Evolutionary conservation across 108 stramenopile species (phyloP).

Genomic region (Schizochytrium sp.): DNA sequence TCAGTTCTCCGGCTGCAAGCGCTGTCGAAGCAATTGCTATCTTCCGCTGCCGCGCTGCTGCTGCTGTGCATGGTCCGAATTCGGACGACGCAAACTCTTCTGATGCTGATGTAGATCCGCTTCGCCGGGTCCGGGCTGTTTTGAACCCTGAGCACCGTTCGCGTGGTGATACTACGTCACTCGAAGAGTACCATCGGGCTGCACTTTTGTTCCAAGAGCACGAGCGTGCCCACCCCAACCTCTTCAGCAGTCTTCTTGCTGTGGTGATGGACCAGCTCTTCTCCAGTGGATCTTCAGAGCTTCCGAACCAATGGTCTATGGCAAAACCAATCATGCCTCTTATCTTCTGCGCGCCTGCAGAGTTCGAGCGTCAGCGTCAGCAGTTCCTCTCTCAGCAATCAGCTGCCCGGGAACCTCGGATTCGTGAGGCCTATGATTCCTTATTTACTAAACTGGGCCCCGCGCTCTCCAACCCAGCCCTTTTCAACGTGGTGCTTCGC

Average conservation of each 20-base stretch:
- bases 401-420: constrained; percentile 28
- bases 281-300: background rate
- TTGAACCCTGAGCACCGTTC: constrained; percentile 57
- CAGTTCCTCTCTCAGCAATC: constrained; percentile 11
- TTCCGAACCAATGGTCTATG: constrained; percentile 50
- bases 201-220: constrained; percentile 69
- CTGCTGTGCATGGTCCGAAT: constrained; percentile 14
- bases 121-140: constrained; percentile 35
- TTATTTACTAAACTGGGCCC: constrained; percentile 56
- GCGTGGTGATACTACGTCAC: constrained; percentile 45
- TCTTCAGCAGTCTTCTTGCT: constrained; percentile 47
- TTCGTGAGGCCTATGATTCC: constrained; percentile 39
- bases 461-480: constrained; percentile 45
- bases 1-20: constrained; percentile 26
- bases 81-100: background rate
- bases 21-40: constrained; percentile 49
- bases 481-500: constrained; percentile 9
- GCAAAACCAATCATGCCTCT: constrained; percentile 62
- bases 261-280: constrained; percentile 40
- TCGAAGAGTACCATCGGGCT: constrained; percentile 66
- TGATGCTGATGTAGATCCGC: background rate
- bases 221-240: constrained; percentile 57
- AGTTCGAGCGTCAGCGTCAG: constrained; percentile 39
- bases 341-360: constrained; percentile 54
- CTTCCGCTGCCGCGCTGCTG: constrained; percentile 56